Conservation (phyloP, 2,329 filamentous ascomycete genomes). For the Lachnellula cervina region DNA sequence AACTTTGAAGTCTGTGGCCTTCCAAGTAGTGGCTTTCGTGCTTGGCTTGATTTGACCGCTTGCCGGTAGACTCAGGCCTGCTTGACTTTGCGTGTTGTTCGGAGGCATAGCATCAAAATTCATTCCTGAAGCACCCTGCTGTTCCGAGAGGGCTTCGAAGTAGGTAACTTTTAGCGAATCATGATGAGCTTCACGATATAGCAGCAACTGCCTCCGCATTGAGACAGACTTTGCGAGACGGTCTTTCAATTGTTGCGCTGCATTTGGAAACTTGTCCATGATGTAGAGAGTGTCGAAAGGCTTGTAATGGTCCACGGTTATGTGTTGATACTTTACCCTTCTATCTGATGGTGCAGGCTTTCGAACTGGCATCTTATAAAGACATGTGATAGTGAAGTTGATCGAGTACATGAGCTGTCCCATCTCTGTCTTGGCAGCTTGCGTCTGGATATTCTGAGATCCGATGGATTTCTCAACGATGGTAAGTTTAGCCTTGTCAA, state of each 20-base stretch:
- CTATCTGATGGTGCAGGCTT: neutral
- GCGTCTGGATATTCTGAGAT: too few species aligned
- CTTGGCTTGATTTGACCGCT: neutral
- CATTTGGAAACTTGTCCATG: slow-evolving; percentile 1
- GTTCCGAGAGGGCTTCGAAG: neutral
- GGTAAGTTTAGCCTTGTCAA: too few species aligned
- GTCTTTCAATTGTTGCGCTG: neutral
- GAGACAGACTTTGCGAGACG: slow-evolving; percentile 2
- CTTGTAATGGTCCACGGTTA: neutral
- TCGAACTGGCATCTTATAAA: slow-evolving; percentile 6
- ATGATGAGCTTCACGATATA: slow-evolving; percentile 3
- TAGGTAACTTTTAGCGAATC: neutral
- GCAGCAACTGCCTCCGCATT: slow-evolving; percentile 2
- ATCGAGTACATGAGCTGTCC: too few species aligned
- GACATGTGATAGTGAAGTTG: neutral
- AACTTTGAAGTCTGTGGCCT: neutral
- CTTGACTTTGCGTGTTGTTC: neutral
- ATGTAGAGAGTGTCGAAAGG: slow-evolving; percentile 1
- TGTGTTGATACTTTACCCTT: neutral
- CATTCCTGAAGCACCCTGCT: too few species aligned
- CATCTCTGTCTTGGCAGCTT: too few species aligned
- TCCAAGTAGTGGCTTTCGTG: neutral
- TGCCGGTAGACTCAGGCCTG: neutral
- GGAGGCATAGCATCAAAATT: neutral
- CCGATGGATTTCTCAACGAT: too few species aligned